Base-by-base conservation (phyloP, 1,139 yeast genomes). In the Protomyces inundatus region DNA sequence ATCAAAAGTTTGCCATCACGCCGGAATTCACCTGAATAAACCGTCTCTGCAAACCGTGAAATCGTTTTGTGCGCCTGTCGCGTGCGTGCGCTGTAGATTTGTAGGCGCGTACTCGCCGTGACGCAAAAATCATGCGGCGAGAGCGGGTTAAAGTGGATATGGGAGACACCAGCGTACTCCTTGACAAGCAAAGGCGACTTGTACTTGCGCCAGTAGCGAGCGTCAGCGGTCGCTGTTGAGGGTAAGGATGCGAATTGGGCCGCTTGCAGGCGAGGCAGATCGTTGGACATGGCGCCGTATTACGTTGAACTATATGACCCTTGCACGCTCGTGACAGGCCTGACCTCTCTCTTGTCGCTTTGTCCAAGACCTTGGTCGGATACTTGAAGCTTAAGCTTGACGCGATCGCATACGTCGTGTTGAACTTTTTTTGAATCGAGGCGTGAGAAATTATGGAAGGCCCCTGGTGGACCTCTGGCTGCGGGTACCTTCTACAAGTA, bases 81-180 rank as follows among this genome's bases (percentile, higher is more conserved):
- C 0, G 98, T 93, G 74, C 90, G 89, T 23, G 97, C 87, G 0
- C 96, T 88, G 72, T 91, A 89, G 9, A 95, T 84, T 74, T 93
- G 98, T 61, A 95, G 88, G 72, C 97, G 81, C 0, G 98, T 88
- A 33, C 96, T 87, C 51, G 96, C 86, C 0, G 97, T 87, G 35
- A 93, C 90, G 33, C 97, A 98, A 77, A 93, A 89, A 76, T 93
- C 98, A 73, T 89, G 85, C 3, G 97, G 97, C 32, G 87, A 78
- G 55, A 80, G 82, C 0, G 97, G 97, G 72, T 89, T 91, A 79
- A 93, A 95, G 69, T 86, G 82, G 65, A 93, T 85, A 72, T 90
- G 95, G 50, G 88, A 86, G 63, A 95, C 90, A 37, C 97, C 89
- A 73, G 89, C 90, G 76, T 89, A 93, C 75, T 95, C 98, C 75